A percentile compares a stretch with the other conserved stretches of the same genome.
phyloP scores from a whole-genome alignment of 148 eudicot genomes.

The Silene latifolia region DNA sequence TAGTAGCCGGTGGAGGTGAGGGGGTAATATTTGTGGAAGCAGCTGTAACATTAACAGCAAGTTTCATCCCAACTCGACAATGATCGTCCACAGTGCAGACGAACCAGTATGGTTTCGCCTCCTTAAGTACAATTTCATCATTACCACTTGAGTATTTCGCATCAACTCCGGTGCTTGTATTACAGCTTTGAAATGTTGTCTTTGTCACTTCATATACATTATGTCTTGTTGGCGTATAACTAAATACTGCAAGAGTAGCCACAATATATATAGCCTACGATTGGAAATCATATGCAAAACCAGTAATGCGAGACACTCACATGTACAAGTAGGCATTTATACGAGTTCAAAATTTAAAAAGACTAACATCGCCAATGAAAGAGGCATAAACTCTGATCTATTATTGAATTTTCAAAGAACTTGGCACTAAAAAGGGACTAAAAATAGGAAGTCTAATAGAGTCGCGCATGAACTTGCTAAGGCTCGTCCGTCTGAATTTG shows the following conservation, averaged over 20 bases:
- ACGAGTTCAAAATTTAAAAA: too few species aligned
- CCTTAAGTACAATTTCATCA: slow-evolving; percentile 36
- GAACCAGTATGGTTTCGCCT: slow-evolving; percentile 43
- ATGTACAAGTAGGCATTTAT: too few species aligned
- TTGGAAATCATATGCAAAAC: too few species aligned
- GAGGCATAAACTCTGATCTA: too few species aligned
- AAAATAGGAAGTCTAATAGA: too few species aligned
- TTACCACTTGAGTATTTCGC: slow-evolving; percentile 37
- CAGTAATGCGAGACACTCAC: too few species aligned
- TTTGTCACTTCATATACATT: slow-evolving; percentile 41
- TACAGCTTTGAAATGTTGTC: slow-evolving; percentile 34
- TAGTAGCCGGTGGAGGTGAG: neutral
- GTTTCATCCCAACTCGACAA: slow-evolving; percentile 44
- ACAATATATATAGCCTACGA: neutral
- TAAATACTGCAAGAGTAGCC: slow-evolving; percentile 33
- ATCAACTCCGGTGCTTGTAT: slow-evolving; percentile 36
- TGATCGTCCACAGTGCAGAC: slow-evolving; percentile 37
- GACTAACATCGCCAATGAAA: too few species aligned
- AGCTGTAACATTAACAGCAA: slow-evolving; percentile 25
- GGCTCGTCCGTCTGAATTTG: too few species aligned
- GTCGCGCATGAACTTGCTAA: too few species aligned
- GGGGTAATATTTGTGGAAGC: neutral
- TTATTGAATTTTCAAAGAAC: too few species aligned
- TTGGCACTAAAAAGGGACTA: too few species aligned
- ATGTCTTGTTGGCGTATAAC: slow-evolving; percentile 31